Evolutionary conservation across 441 rosid genomes (phyloP).

Genomic region (Brassica hybrid): DNA sequence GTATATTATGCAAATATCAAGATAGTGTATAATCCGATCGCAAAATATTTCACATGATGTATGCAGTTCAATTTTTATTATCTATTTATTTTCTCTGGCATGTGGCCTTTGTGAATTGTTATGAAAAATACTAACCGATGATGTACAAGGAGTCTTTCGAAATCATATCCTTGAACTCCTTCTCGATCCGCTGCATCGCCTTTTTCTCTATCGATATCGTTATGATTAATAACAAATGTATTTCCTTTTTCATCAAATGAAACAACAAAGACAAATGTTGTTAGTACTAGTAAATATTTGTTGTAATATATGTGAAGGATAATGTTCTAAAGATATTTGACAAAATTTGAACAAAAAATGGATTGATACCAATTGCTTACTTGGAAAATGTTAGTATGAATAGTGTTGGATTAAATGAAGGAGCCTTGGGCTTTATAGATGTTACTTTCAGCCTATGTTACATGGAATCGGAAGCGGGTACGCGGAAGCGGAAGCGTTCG

Average conservation of each 20-base stretch:
- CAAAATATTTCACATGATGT: not conserved
- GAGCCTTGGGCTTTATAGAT: not conserved
- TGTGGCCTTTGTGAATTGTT: not conserved
- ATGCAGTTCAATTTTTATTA: not conserved
- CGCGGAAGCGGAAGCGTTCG: too few relatives aligned
- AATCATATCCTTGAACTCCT: not conserved
- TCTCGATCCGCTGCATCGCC: not conserved
- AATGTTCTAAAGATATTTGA: not conserved
- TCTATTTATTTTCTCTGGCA: not conserved
- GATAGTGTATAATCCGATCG: not conserved
- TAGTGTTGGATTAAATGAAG: not conserved
- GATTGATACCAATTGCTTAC: not conserved
- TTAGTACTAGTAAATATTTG: not conserved
- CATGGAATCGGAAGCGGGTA: too few relatives aligned
- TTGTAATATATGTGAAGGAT: not conserved
- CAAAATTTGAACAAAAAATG: not conserved
- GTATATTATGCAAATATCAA: not conserved
- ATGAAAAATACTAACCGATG: not conserved
- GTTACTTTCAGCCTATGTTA: too few relatives aligned
- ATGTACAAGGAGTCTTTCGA: not conserved
- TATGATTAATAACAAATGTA: not conserved
- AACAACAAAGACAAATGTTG: not conserved
- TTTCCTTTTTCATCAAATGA: not conserved
- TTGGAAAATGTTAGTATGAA: too few relatives aligned
- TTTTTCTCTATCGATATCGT: not conserved